These are phyloP conservation scores for Kockiozyma suomiensis DNA, from an alignment of 805 yeast species.

Conservation along the genomic window DNA sequence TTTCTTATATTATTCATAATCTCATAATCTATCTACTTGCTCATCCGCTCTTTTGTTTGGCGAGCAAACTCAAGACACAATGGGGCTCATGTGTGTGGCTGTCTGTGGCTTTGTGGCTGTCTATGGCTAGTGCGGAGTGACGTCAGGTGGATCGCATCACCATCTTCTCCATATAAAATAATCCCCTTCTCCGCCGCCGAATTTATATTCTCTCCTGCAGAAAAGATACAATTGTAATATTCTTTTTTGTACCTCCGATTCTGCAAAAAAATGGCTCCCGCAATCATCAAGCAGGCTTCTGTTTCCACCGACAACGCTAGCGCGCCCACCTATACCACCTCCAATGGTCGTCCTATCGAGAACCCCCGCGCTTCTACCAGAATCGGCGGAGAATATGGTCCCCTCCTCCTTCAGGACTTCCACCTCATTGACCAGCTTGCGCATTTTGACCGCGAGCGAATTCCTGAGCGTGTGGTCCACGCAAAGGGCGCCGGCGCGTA, in stretches of 20 bases:
- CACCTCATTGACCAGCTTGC: slow-evolving; percentile 59
- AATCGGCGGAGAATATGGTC: slow-evolving; percentile 55
- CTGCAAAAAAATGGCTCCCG: slow-evolving; percentile 16
- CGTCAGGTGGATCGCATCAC: too few relatives aligned
- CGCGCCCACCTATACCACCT: slow-evolving; percentile 47
- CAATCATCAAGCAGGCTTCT: slow-evolving; percentile 13
- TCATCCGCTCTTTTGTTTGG: too few relatives aligned
- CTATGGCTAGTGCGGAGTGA: too few relatives aligned
- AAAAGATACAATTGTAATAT: too few relatives aligned
- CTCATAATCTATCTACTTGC: too few relatives aligned
- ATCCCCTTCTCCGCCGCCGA: neutral
- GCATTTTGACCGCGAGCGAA: slow-evolving; percentile 65
- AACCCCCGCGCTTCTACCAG: slow-evolving; percentile 59
- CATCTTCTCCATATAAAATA: too few relatives aligned
- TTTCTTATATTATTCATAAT: too few relatives aligned
- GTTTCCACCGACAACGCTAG: slow-evolving; percentile 10
- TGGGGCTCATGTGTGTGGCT: too few relatives aligned
- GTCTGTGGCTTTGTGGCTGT: too few relatives aligned
- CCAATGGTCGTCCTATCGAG: slow-evolving; percentile 59
- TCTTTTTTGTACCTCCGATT: neutral
- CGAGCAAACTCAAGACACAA: too few relatives aligned
- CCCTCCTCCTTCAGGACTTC: slow-evolving; percentile 60
- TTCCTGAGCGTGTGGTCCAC: slow-evolving; percentile 69
- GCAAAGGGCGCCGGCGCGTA: slow-evolving; percentile 69
- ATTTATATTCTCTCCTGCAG: too few relatives aligned